Base-by-base conservation (phyloP, 1,284 basidiomycete species). In the Tilletia walkeri region DNA sequence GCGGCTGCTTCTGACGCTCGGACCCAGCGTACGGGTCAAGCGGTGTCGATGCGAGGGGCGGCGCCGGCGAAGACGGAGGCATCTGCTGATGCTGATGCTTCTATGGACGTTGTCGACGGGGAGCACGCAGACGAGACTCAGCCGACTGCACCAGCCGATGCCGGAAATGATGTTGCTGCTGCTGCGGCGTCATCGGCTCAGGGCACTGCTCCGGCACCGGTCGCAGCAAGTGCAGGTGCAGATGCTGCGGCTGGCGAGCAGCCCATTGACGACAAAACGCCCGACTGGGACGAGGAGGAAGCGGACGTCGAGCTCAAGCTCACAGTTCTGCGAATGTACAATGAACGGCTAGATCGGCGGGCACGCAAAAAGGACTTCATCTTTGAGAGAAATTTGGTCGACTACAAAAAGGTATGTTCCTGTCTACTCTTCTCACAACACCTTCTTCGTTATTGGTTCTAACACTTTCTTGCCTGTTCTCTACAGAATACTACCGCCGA, bases 271-370 rank as follows among this genome's bases (percentile, higher is more conserved):
- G 80, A 82, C 66, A 74, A 75, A 36, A 75, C 78, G 12, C 78
- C 81, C 34, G 82, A 83, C 67, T 82, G 81, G 77, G 95, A 97
- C 84, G 95, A 93, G 45, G 87, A 88, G 38, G 91, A 93, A 34
- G 72, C 73, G 56, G 95, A 95, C 47, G 86, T 98, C n/a, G 87
- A 89, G 38, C 91, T 97, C 85, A 99, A 99, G 86, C 86, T 97
- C 45, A 89, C 92, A 0, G 84, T 98, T 69, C 86, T 98, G 74
- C 92, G 96, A 82, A 94, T 95, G 86, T 99, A 98, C 86, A 90
- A 90, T 78, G 92, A 94, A 74, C 90, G 92, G 68, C 88, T 98
- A n/a, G 92, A 94, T 75, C 94, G 92, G 84, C 88, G 95, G 47
- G 86, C 90, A 72, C 91, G 94, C 80, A 89, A 88, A 54, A 99